Base-by-base conservation (phyloP, 306 rosid genomes). In the Benincasa hispida region DNA sequence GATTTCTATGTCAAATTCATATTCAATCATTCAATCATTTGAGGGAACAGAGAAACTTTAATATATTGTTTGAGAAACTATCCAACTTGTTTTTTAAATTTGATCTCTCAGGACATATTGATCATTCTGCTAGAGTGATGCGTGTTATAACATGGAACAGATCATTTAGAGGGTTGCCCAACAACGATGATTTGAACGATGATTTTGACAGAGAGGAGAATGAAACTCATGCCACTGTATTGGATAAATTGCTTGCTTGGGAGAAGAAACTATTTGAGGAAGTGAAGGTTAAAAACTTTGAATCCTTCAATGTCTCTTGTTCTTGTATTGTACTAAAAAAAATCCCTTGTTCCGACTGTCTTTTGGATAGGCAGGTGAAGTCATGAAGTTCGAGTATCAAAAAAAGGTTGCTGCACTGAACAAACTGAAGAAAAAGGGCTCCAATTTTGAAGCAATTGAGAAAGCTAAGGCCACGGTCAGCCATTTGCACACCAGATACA, bases 181-280 rank as follows among this genome's bases (percentile, higher is more conserved):
- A 81, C 83, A 45, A 82, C 45, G 91, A 89, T 75, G 87, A 87
- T 48, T 88, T 84, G 77, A 89, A 89, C 74, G 96, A 94, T 88
- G 97, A 90, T 54, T 84, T 83, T 70, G 96, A 92, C 61, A 27
- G 87, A 6, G 96, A 89, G 28, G 98, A 89, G 80, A 82, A 88
- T 0, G 99, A 94, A 87, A 94, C 99, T 50, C 99, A 94, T 75
- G 99, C 96, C 63, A 85, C 97, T 12, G 81, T 94, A 50, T 82
- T 95, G 92, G 99, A 95, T 84, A 95, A 95, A 84, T 77, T 92
- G 90, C 88, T 95, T 17, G 98, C 99, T 0, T 95, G 98, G 99
- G 99, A 95, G 82, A 95, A 95, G 82, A 95, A 95, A 80, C 92
- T 95, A 32, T 95, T 88, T 56, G 96, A 95, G 59, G 99, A 95